Evolutionary conservation across 2,329 filamentous ascomycete species (phyloP).

Genomic region (Phialocephala subalpina): DNA sequence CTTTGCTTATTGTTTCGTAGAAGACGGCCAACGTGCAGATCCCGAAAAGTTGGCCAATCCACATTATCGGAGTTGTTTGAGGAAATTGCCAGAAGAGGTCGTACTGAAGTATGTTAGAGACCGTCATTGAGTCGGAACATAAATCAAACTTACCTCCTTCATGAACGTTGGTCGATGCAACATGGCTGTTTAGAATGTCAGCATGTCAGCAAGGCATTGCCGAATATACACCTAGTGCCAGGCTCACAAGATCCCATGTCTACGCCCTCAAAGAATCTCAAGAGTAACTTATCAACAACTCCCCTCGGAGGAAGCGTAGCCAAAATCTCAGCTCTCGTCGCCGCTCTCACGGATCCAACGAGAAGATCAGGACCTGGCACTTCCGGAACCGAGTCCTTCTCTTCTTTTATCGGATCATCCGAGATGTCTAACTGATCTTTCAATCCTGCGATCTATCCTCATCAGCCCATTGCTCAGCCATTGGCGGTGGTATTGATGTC

Average conservation of each 20-base stretch:
- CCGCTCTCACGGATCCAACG: constrained; percentile 29
- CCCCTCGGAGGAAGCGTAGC: constrained; percentile 54
- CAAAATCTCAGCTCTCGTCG: constrained; percentile 55
- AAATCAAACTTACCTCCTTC: constrained; percentile 46
- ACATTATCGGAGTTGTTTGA: constrained; percentile 50
- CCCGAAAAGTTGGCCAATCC: constrained; percentile 58
- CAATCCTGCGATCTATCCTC: constrained; percentile 60
- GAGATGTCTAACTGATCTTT: constrained; percentile 59
- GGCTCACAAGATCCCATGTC: constrained; percentile 58
- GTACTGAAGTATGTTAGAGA: constrained; percentile 37
- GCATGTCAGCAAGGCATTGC: neutral
- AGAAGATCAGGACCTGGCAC: constrained; percentile 34
- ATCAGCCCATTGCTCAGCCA: neutral
- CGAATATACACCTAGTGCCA: neutral
- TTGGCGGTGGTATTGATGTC: too few species aligned
- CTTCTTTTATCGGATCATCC: constrained; percentile 32
- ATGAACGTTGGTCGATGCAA: constrained; percentile 62
- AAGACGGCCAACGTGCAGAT: constrained; percentile 29
- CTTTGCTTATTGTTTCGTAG: constrained; percentile 36
- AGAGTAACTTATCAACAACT: constrained; percentile 57
- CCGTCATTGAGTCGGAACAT: neutral
- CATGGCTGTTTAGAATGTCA: constrained; percentile 15
- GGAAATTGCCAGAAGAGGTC: constrained; percentile 42
- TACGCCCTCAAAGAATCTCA: constrained; percentile 58
- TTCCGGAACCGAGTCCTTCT: constrained; percentile 13